phyloP scores from a whole-genome alignment of 1,284 basidiomycete genomes.

The Bondarzewia mesenterica region DNA sequence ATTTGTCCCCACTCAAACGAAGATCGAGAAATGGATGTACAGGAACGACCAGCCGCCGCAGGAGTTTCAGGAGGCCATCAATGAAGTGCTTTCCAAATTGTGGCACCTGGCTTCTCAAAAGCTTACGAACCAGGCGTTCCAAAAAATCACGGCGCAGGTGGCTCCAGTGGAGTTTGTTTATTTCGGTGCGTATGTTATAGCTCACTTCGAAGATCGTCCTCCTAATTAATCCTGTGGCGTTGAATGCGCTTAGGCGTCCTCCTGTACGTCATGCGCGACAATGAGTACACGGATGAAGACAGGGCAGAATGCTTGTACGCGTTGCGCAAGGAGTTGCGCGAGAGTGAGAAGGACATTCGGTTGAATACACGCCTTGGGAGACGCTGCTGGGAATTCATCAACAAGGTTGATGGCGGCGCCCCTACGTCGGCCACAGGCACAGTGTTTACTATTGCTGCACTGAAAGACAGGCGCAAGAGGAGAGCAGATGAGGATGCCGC shows the following conservation, averaged over 20 bases:
- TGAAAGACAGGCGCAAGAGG: not conserved
- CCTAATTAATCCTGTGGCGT: not conserved
- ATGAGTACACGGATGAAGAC: constrained; percentile 24
- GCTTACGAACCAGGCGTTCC: constrained; percentile 35
- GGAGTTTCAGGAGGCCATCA: constrained; percentile 41
- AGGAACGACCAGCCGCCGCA: constrained; percentile 33
- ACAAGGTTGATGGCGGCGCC: not conserved
- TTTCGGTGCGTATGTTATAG: constrained; percentile 37
- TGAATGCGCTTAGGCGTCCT: constrained; percentile 39
- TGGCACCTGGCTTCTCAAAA: constrained; percentile 39
- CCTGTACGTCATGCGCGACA: constrained; percentile 40
- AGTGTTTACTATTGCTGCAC: too few species aligned
- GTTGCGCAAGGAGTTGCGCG: constrained; percentile 46
- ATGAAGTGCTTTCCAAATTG: constrained; percentile 41
- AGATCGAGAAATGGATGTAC: constrained; percentile 51
- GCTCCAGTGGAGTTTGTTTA: constrained; percentile 72
- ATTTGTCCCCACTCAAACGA: constrained; percentile 39
- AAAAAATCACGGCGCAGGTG: constrained; percentile 43
- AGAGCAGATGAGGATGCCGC: not conserved
- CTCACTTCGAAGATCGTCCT: not conserved
- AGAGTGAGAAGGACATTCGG: constrained; percentile 49
- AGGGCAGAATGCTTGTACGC: constrained; percentile 43
- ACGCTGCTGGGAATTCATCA: not conserved
- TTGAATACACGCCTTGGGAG: constrained; percentile 39
- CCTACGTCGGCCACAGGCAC: not conserved